These are phyloP conservation scores for Ascochyta pisi DNA, from an alignment of 2,329 filamentous ascomycete species.

Conservation along the genomic window DNA sequence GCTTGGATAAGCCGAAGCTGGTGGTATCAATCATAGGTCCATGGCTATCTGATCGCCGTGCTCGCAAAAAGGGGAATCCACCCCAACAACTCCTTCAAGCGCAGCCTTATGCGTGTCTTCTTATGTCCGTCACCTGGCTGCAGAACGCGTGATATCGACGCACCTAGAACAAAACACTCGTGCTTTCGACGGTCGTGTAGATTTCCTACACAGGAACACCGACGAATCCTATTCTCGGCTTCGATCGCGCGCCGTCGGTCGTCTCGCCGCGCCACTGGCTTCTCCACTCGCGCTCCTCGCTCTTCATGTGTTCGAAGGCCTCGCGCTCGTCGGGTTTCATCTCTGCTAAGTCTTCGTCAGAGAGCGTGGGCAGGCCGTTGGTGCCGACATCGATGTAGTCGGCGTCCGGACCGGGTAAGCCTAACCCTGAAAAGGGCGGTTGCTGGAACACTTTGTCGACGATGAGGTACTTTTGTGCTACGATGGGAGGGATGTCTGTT, in stretches of 20 bases:
- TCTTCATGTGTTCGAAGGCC: slow-evolving; percentile 73
- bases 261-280: slow-evolving; percentile 74
- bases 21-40: background rate
- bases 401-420: slow-evolving; percentile 65
- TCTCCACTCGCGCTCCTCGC: slow-evolving; percentile 75
- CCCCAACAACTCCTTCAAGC: too few species aligned
- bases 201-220: slow-evolving; percentile 56
- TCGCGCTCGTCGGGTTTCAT: slow-evolving; percentile 73
- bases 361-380: slow-evolving; percentile 67
- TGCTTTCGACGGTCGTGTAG: background rate
- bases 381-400: slow-evolving; percentile 56
- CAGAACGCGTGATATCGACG: background rate
- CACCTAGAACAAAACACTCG: background rate
- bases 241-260: slow-evolving; percentile 57
- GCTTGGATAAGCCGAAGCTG: background rate
- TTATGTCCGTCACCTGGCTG: background rate
- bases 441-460: slow-evolving; percentile 67
- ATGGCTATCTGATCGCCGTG: too few species aligned
- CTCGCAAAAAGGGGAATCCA: too few species aligned
- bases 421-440: slow-evolving; percentile 64
- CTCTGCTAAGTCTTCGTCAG: slow-evolving; percentile 69
- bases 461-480: slow-evolving; percentile 68
- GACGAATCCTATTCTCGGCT: slow-evolving; percentile 56
- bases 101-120: background rate
- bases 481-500: slow-evolving; percentile 59